phyloP scores from a whole-genome alignment of 2,329 filamentous ascomycete species.

The Phaeosphaeria sp. region DNA sequence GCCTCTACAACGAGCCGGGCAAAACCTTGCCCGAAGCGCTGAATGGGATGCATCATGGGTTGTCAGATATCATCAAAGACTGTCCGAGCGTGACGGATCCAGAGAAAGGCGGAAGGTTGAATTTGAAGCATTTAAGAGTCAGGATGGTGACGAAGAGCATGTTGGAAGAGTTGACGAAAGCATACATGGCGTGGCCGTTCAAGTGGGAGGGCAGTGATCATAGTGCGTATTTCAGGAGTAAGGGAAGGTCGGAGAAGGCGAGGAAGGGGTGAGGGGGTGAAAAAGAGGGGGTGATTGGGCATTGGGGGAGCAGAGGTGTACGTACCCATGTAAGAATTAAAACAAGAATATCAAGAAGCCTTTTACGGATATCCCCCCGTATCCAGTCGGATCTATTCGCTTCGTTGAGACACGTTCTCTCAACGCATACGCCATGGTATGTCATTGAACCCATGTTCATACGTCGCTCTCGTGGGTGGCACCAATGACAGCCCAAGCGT shows the following conservation, averaged over 20 bases:
- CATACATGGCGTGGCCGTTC: slow-evolving; percentile 46
- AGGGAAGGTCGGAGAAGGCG: background rate
- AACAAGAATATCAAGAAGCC: too few relatives aligned
- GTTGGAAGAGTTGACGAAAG: slow-evolving; percentile 36
- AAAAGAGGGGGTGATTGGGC: too few relatives aligned
- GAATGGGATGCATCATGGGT: slow-evolving; percentile 37
- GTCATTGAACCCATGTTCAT: too few relatives aligned
- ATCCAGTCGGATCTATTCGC: too few relatives aligned
- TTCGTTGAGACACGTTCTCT: too few relatives aligned
- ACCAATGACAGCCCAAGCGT: too few relatives aligned
- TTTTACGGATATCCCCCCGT: too few relatives aligned
- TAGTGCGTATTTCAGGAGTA: slow-evolving; percentile 31
- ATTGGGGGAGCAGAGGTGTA: too few relatives aligned
- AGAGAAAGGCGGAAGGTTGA: slow-evolving; percentile 38
- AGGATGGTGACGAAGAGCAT: slow-evolving; percentile 42
- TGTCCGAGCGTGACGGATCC: slow-evolving; percentile 39
- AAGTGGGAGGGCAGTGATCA: slow-evolving; percentile 29
- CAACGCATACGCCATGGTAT: too few relatives aligned
- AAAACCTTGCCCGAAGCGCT: slow-evolving; percentile 26
- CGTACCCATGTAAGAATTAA: too few relatives aligned
- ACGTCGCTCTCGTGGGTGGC: too few relatives aligned
- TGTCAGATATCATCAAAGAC: slow-evolving; percentile 31
- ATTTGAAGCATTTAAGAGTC: slow-evolving; percentile 38
- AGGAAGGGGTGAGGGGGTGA: background rate
- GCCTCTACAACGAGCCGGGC: slow-evolving; percentile 14